phyloP scores from a whole-genome alignment of 345 rosid species.

The Murraya paniculata region DNA sequence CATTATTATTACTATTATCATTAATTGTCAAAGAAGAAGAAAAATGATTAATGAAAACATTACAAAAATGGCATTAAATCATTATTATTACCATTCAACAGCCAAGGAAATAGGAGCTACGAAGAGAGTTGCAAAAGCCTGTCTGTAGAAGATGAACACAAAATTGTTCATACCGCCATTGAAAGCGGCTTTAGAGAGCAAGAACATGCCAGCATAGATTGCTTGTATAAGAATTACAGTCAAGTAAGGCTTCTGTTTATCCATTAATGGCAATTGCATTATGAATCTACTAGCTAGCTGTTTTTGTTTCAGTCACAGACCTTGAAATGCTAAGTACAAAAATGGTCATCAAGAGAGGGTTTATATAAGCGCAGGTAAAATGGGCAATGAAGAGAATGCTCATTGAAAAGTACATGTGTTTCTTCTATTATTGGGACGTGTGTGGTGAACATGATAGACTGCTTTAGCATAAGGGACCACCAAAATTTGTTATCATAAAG shows the following conservation, averaged over 20 bases:
- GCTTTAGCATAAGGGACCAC: slow-evolving; percentile 16
- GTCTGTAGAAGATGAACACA: slow-evolving; percentile 80
- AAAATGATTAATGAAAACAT: not conserved
- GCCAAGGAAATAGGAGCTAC: slow-evolving; percentile 64
- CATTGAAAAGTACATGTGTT: not conserved
- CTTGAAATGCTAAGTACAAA: not conserved
- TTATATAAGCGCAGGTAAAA: not conserved
- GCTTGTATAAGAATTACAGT: slow-evolving; percentile 53
- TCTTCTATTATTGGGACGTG: slow-evolving; percentile 20
- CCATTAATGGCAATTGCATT: slow-evolving; percentile 26
- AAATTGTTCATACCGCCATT: slow-evolving; percentile 84
- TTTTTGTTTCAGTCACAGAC: not conserved
- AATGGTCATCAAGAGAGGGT: not conserved
- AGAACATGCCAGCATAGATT: slow-evolving; percentile 85
- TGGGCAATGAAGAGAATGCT: not conserved
- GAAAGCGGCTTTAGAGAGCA: slow-evolving; percentile 88
- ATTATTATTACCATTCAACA: slow-evolving; percentile 58
- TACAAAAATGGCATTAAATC: not conserved
- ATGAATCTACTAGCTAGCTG: not conserved
- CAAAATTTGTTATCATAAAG: not conserved
- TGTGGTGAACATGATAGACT: slow-evolving; percentile 22
- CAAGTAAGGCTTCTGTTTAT: slow-evolving; percentile 54
- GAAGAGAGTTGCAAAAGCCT: slow-evolving; percentile 73
- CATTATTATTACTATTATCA: too few relatives aligned
- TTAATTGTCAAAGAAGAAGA: not conserved